Conservation (phyloP, 805 yeast species). For the Pichia membranifaciens region DNA sequence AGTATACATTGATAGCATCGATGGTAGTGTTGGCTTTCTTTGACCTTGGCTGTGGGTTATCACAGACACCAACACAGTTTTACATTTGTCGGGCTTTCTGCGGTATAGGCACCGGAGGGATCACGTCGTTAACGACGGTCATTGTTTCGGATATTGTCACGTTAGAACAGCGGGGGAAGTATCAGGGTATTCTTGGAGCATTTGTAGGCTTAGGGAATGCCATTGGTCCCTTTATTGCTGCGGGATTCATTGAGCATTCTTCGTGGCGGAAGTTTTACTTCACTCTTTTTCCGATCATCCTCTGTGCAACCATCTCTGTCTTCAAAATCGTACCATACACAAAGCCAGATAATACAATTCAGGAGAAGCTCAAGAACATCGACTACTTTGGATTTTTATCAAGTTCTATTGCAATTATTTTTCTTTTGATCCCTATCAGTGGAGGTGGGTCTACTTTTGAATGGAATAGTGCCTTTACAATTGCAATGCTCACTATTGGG, state of each 20-base stretch:
- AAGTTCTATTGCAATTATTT: conserved; percentile 41
- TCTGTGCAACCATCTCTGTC: not conserved
- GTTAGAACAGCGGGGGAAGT: conserved; percentile 48
- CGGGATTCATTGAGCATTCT: not conserved
- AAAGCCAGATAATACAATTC: not conserved
- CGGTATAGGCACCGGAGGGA: conserved; percentile 54
- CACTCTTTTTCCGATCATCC: conserved; percentile 8
- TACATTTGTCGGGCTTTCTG: conserved; percentile 48
- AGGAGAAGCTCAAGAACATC: conserved; percentile 32
- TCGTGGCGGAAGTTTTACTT: not conserved
- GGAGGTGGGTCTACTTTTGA: conserved; percentile 56
- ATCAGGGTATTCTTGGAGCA: conserved; percentile 50
- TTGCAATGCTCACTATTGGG: conserved; percentile 39
- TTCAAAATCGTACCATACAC: not conserved
- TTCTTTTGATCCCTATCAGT: conserved; percentile 49
- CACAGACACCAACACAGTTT: conserved; percentile 41
- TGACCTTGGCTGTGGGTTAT: conserved; percentile 47
- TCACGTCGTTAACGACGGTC: conserved; percentile 45
- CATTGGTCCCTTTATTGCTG: conserved; percentile 15
- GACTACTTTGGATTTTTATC: conserved; percentile 50
- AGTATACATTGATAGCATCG: conserved; percentile 36
- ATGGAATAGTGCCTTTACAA: conserved; percentile 46
- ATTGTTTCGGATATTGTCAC: conserved; percentile 50
- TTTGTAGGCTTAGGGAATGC: conserved; percentile 48
- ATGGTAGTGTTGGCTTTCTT: conserved; percentile 36